Evolutionary conservation across 108 stramenopile genomes (phyloP).

Genomic region (Conticribra guillardii): DNA sequence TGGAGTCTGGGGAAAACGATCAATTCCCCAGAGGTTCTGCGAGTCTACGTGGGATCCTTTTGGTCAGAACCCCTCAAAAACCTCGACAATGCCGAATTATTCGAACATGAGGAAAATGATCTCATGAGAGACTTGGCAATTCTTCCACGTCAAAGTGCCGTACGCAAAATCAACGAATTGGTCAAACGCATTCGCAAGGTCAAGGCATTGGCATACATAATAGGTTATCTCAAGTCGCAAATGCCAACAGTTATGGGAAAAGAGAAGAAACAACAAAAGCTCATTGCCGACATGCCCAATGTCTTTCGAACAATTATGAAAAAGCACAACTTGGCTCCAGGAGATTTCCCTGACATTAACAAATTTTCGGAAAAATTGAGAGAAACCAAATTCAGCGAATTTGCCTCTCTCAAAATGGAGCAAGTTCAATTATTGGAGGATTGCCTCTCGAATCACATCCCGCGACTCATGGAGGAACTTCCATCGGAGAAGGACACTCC

Average conservation of each 20-base stretch:
- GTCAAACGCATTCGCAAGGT: slow-evolving; percentile 98
- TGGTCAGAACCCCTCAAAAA: slow-evolving; percentile 84
- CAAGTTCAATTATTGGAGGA: slow-evolving; percentile 56
- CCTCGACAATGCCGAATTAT: slow-evolving; percentile 85
- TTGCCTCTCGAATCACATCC: slow-evolving; percentile 53
- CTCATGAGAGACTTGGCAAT: slow-evolving; percentile 94
- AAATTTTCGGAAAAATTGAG: slow-evolving; percentile 80
- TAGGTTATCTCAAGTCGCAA: slow-evolving; percentile 93
- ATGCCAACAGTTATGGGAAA: slow-evolving; percentile 98
- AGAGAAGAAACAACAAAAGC: slow-evolving; percentile 96
- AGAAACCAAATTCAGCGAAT: slow-evolving; percentile 83
- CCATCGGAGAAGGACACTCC: slow-evolving; percentile 88
- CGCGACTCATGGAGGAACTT: slow-evolving; percentile 72
- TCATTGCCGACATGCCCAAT: slow-evolving; percentile 90
- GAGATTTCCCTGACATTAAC: slow-evolving; percentile 86
- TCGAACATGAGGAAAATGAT: slow-evolving; percentile 92
- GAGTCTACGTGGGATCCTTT: slow-evolving; percentile 98
- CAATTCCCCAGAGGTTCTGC: slow-evolving; percentile 92
- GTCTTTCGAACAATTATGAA: slow-evolving; percentile 93
- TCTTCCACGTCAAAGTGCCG: slow-evolving; percentile 94
- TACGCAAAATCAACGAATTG: slow-evolving; percentile 97
- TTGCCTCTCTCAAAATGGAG: slow-evolving; percentile 49
- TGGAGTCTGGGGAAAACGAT: slow-evolving; percentile 98
- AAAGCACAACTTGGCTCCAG: slow-evolving; percentile 91
- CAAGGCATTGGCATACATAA: slow-evolving; percentile 93